Percentiles rank a stretch among this genome's conserved stretches.
phyloP scores from a whole-genome alignment of 257 asterid genomes.

The Penstemon davidsonii region DNA sequence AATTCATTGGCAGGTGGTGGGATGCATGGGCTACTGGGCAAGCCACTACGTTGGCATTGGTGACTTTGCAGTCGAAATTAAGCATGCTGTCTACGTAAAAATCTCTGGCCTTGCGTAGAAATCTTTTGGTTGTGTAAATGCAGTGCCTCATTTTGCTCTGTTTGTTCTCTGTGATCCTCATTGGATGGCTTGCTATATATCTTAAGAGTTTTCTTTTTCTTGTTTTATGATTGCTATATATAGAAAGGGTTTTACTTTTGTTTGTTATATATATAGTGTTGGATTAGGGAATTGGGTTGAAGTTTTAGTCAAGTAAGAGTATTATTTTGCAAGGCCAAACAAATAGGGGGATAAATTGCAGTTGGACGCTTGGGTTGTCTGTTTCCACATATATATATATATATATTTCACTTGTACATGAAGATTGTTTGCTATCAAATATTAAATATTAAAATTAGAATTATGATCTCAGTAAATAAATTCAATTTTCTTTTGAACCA shows the following conservation, averaged over 20 bases:
- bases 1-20: slow-evolving; percentile 19
- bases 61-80: slow-evolving; percentile 36
- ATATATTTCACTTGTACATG: no score
- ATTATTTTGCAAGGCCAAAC: background rate
- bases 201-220: no score
- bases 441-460: no score
- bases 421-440: no score
- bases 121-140: slow-evolving; percentile 29
- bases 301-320: background rate
- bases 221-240: background rate
- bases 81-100: slow-evolving; percentile 37
- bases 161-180: slow-evolving; percentile 18
- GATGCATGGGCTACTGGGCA: slow-evolving; percentile 22
- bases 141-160: slow-evolving; percentile 26
- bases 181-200: background rate
- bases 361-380: no score
- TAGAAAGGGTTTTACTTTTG: background rate
- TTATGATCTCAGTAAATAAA: no score
- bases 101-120: slow-evolving; percentile 40
- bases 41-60: slow-evolving; percentile 23
- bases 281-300: background rate
- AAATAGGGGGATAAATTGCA: no score
- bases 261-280: background rate
- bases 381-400: no score
- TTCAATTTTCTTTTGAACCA: no score